Conservation (phyloP, 495 filamentous ascomycete genomes). For the Aspergillus hancockii region DNA sequence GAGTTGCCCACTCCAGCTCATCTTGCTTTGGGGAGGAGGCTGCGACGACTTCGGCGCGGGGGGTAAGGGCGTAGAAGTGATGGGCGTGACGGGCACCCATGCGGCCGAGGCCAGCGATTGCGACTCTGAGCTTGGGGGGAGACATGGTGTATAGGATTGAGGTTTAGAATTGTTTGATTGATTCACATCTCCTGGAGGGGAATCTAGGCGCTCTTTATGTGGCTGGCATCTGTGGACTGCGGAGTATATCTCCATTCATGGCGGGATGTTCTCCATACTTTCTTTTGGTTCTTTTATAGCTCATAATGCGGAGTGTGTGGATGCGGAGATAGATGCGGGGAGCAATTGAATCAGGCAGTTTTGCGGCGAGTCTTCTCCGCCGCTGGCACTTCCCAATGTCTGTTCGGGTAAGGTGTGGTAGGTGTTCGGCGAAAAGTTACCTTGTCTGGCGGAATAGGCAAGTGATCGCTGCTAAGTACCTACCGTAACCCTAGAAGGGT, state of each 20-base stretch:
- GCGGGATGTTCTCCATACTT: background rate
- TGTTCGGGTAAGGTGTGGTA: background rate
- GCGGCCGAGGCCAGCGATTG: constrained; percentile 51
- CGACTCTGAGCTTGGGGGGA: constrained; percentile 29
- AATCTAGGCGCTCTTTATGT: background rate
- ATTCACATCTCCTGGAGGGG: background rate
- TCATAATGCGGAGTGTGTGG: background rate
- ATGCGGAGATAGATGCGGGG: background rate
- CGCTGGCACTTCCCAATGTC: background rate
- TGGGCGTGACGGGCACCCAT: constrained; percentile 53
- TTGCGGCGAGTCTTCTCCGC: background rate
- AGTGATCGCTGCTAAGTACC: background rate
- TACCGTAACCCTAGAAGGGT: background rate
- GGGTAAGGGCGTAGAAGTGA: constrained; percentile 43
- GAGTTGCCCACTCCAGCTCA: constrained; percentile 45
- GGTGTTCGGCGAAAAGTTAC: background rate
- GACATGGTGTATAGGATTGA: background rate
- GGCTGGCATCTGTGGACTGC: background rate
- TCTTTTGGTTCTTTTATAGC: too few relatives aligned
- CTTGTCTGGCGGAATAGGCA: background rate
- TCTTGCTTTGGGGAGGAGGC: constrained; percentile 40
- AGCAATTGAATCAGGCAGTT: background rate
- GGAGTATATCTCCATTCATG: background rate
- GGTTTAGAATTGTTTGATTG: background rate
- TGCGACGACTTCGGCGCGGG: constrained; percentile 51